A percentile compares a stretch with the other conserved stretches of the same genome.
phyloP scores from a whole-genome alignment of 441 rosid genomes.

The Hypseocharis bilobata region DNA sequence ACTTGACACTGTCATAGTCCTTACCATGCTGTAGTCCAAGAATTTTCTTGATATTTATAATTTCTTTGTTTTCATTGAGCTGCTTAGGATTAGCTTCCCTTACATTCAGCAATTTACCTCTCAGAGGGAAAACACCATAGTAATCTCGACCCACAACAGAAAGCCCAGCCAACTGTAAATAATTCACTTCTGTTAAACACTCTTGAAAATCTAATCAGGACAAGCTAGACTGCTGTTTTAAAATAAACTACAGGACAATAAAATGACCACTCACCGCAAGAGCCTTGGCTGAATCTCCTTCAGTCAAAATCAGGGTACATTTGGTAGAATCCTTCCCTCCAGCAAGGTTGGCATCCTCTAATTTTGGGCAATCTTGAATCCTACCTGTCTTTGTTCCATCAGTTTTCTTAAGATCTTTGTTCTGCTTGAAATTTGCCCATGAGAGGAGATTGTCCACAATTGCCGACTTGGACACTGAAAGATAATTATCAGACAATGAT shows the following conservation, averaged over 20 bases:
- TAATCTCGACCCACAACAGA: conserved; percentile 55
- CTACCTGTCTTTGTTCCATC: conserved; percentile 69
- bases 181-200: neutral
- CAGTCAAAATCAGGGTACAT: conserved; percentile 86
- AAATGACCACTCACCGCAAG: conserved; percentile 60
- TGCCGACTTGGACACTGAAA: conserved; percentile 76
- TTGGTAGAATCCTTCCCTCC: conserved; percentile 65
- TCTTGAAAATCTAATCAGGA: neutral
- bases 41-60: conserved; percentile 72
- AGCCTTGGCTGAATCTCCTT: conserved; percentile 96
- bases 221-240: neutral
- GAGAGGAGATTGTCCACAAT: conserved; percentile 66
- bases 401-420: conserved; percentile 78
- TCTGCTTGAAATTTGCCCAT: conserved; percentile 80
- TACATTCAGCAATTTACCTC: conserved; percentile 87
- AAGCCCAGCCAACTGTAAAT: conserved; percentile 62
- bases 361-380: conserved; percentile 54
- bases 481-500: neutral
- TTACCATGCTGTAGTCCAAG: conserved; percentile 82
- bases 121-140: conserved; percentile 83
- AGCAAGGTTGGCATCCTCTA: conserved; percentile 87
- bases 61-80: conserved; percentile 74
- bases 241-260: neutral
- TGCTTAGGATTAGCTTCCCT: conserved; percentile 84
- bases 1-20: conserved; percentile 51